A percentile compares a stretch with the other conserved stretches of the same genome.
Evolutionary conservation across 2,329 filamentous ascomycete species (phyloP).

Genomic region (Eutypa lata): DNA sequence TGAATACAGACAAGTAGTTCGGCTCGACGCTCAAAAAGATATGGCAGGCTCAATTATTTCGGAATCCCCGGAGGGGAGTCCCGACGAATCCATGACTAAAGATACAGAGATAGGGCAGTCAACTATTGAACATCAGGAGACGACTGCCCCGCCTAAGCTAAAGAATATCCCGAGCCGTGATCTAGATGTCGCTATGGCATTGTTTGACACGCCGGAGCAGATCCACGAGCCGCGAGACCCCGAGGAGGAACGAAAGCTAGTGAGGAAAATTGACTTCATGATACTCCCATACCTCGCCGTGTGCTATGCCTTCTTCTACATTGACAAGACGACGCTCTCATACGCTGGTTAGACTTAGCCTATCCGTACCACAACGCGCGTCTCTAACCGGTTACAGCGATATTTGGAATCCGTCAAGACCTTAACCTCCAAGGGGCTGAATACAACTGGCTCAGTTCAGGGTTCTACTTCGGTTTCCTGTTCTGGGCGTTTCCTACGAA

Average conservation of each 20-base stretch:
- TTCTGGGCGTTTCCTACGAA: conserved; percentile 53
- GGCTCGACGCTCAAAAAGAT: too few species aligned
- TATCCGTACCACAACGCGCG: not conserved
- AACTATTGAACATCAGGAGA: conserved; percentile 7
- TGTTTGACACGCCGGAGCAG: conserved; percentile 22
- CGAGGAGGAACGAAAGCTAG: conserved; percentile 9
- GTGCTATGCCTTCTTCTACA: conserved; percentile 51
- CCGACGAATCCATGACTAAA: conserved; percentile 1
- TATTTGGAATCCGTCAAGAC: conserved; percentile 58
- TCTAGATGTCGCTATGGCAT: conserved; percentile 19
- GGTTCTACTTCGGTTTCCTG: conserved; percentile 56
- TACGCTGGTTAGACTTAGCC: conserved; percentile 41
- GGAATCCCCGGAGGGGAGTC: not conserved
- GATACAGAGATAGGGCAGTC: conserved; percentile 6
- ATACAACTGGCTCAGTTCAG: conserved; percentile 51
- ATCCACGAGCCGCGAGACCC: conserved; percentile 19
- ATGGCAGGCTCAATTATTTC: too few species aligned
- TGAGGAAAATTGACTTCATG: conserved; percentile 55
- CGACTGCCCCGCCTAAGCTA: not conserved
- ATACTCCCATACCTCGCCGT: conserved; percentile 55
- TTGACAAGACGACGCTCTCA: conserved; percentile 47
- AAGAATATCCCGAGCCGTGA: conserved; percentile 9
- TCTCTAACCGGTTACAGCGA: conserved; percentile 29
- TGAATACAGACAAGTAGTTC: not conserved
- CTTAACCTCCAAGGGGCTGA: conserved; percentile 48